Percentiles rank a stretch among this genome's conserved stretches.
Evolutionary conservation across 108 stramenopile species (phyloP).

Genomic region (Chaetoceros tenuissimus): DNA sequence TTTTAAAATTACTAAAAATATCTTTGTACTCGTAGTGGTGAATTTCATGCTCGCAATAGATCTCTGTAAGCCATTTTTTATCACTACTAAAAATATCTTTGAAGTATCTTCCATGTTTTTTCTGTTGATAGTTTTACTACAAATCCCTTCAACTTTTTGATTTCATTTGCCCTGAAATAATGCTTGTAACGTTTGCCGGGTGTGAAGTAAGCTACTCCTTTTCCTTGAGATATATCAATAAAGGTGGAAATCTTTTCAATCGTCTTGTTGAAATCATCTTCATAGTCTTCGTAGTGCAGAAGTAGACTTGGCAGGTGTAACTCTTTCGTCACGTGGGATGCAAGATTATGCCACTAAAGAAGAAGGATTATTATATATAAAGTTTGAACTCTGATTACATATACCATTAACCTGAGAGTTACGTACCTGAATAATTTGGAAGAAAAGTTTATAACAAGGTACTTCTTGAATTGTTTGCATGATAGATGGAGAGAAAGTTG

Average conservation of each 20-base stretch:
- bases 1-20: no score
- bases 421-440: slow-evolving; percentile 26
- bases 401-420: no score
- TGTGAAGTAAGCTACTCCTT: neutral
- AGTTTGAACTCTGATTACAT: neutral
- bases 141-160: neutral
- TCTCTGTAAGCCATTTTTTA: no score
- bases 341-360: slow-evolving; percentile 50
- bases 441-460: slow-evolving; percentile 57
- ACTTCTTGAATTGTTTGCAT: slow-evolving; percentile 13
- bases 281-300: slow-evolving; percentile 1
- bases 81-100: neutral
- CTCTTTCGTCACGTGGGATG: slow-evolving; percentile 14
- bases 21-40: no score
- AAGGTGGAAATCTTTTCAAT: neutral
- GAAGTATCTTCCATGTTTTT: neutral
- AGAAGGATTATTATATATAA: neutral
- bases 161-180: neutral
- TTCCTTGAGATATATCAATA: neutral
- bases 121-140: neutral
- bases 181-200: neutral
- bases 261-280: neutral
- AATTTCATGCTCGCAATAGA: no score
- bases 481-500: slow-evolving; percentile 8
- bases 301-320: neutral